Conservation (phyloP, 495 filamentous ascomycete genomes). For the Podospora sp. region DNA sequence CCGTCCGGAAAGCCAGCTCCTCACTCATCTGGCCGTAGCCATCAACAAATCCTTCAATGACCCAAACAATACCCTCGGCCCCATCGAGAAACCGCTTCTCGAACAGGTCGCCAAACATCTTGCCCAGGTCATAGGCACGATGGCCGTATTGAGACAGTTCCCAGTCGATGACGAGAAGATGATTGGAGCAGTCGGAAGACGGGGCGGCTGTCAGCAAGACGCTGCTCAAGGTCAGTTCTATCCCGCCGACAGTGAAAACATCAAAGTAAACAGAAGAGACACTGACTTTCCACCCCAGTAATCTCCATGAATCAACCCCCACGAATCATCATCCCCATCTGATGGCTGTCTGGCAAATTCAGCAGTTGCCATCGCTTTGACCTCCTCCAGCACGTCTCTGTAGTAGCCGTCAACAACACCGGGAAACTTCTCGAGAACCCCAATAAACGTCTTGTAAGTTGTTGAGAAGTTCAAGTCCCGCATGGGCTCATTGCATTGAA, state of each 20-base stretch:
- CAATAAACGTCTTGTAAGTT: conserved; percentile 46
- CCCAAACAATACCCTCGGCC: conserved; percentile 39
- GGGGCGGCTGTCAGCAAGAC: conserved; percentile 10
- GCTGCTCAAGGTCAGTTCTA: not conserved
- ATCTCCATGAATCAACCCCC: conserved; percentile 56
- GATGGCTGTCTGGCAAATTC: conserved; percentile 33
- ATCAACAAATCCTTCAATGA: conserved; percentile 46
- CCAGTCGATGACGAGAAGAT: conserved; percentile 55
- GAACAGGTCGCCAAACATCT: conserved; percentile 59
- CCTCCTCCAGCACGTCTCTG: conserved; percentile 23
- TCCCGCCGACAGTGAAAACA: not conserved
- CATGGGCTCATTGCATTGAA: conserved; percentile 46
- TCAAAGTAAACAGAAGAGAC: not conserved
- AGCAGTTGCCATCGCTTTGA: conserved; percentile 26
- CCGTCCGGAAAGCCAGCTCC: conserved; percentile 51
- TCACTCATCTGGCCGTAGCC: conserved; percentile 50
- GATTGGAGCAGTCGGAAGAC: not conserved
- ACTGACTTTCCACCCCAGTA: conserved; percentile 59
- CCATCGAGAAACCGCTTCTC: conserved; percentile 46
- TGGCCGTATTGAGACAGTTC: conserved; percentile 52
- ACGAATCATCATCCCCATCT: not conserved
- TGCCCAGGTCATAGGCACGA: conserved; percentile 55
- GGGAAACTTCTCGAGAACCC: conserved; percentile 49
- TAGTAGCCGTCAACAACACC: not conserved
- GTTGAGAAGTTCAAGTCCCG: conserved; percentile 53